Percentiles rank a stretch among this genome's conserved stretches.
Evolutionary conservation across 1,139 yeast genomes (phyloP).

Genomic region (Geotrichum europaeum): DNA sequence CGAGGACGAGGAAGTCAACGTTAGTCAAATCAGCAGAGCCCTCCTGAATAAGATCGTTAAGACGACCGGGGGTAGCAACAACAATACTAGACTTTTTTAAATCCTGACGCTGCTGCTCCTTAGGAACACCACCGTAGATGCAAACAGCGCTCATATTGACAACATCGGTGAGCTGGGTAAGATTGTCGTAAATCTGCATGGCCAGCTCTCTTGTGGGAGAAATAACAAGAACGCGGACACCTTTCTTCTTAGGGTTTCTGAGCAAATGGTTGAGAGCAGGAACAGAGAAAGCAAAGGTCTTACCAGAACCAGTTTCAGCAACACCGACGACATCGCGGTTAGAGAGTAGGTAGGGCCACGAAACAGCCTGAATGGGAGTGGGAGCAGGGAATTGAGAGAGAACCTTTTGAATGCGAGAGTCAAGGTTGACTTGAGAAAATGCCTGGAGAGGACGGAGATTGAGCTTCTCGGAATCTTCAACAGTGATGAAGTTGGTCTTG

Average conservation of each 20-base stretch:
- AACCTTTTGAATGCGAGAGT: slow-evolving; percentile 49
- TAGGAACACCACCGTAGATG: slow-evolving; percentile 96
- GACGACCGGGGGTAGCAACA: slow-evolving; percentile 96
- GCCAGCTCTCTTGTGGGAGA: slow-evolving; percentile 98
- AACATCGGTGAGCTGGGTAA: slow-evolving; percentile 57
- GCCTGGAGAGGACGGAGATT: slow-evolving; percentile 63
- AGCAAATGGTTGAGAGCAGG: slow-evolving; percentile 80
- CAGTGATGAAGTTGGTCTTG: slow-evolving; percentile 65
- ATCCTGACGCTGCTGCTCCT: slow-evolving; percentile 77
- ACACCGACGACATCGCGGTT: slow-evolving; percentile 92
- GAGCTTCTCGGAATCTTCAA: slow-evolving; percentile 56
- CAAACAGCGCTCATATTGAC: slow-evolving; percentile 70
- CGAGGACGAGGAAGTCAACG: slow-evolving; percentile 77
- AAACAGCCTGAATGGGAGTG: slow-evolving; percentile 92
- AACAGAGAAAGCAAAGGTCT: slow-evolving; percentile 94
- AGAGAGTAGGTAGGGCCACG: slow-evolving; percentile 87
- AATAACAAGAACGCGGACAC: slow-evolving; percentile 71
- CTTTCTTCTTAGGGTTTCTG: slow-evolving; percentile 32
- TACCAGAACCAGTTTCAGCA: slow-evolving; percentile 98
- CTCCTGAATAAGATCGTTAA: slow-evolving; percentile 84
- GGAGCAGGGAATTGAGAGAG: slow-evolving; percentile 77
- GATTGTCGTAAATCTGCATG: slow-evolving; percentile 83
- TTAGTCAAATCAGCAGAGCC: slow-evolving; percentile 67
- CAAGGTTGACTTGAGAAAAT: slow-evolving; percentile 57
- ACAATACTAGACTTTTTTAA: slow-evolving; percentile 65